These are phyloP conservation scores for Scheffersomyces illinoinensis DNA, from an alignment of 1,139 yeast species.

Conservation along the genomic window DNA sequence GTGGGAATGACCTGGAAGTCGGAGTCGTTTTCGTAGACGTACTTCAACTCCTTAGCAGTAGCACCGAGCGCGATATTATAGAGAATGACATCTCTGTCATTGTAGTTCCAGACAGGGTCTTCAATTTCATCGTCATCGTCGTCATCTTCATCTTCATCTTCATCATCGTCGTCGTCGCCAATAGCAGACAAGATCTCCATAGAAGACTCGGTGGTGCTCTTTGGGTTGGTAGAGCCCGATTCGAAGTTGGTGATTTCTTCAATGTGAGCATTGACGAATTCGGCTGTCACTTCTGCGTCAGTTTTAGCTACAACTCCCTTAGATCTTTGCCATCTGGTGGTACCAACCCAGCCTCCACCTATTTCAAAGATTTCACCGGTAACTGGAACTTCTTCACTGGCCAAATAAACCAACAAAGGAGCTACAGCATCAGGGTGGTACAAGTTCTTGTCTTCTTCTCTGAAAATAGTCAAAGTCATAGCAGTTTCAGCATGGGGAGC, in stretches of 20 bases:
- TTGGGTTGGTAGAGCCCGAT: conserved; percentile 59
- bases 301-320: conserved; percentile 70
- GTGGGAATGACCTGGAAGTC: conserved; percentile 92
- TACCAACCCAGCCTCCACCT: conserved; percentile 92
- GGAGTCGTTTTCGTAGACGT: conserved; percentile 73
- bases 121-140: conserved; percentile 55
- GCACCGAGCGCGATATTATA: conserved; percentile 94
- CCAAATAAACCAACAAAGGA: conserved; percentile 78
- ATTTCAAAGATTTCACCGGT: conserved; percentile 63
- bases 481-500: conserved; percentile 99
- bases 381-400: conserved; percentile 70
- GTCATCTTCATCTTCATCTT: conserved; percentile 49
- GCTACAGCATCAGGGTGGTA: conserved; percentile 91
- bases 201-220: conserved; percentile 72
- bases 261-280: conserved; percentile 71
- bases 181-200: conserved; percentile 75
- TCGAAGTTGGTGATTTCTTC: conserved; percentile 64
- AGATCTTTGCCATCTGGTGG: conserved; percentile 94
- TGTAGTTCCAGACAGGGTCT: conserved; percentile 49
- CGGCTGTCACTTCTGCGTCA: conserved; percentile 60
- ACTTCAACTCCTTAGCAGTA: conserved; percentile 70
- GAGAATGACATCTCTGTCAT: conserved; percentile 72
- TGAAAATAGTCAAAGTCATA: conserved; percentile 88
- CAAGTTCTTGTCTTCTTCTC: conserved; percentile 72
- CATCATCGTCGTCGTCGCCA: conserved; percentile 52